A percentile compares a stretch with the other conserved stretches of the same genome.
Conservation (phyloP, 345 rosid genomes). For the Hirschfeldia incana region DNA sequence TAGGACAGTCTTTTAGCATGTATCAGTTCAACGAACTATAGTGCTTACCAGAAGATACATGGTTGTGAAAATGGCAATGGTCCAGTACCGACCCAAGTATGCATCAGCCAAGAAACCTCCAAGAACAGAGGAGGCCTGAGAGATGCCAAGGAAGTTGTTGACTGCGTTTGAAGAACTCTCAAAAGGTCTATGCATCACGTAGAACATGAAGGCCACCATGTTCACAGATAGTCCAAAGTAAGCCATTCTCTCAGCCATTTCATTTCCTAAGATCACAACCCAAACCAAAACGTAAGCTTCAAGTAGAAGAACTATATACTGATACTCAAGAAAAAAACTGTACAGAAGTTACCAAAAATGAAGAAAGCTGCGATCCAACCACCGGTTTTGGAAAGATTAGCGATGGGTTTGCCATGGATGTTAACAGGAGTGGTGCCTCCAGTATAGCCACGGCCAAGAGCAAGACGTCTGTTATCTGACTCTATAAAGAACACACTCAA, state of each 20-base stretch:
- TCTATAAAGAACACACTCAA: constrained; percentile 67
- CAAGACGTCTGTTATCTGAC: constrained; percentile 75
- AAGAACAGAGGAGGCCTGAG: constrained; percentile 85
- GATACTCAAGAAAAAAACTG: neutral
- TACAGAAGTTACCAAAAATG: constrained; percentile 63
- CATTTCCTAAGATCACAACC: constrained; percentile 61
- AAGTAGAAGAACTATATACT: neutral
- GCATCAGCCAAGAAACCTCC: constrained; percentile 98
- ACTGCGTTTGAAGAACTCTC: constrained; percentile 80
- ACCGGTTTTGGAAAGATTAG: constrained; percentile 81
- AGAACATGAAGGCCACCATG: constrained; percentile 94
- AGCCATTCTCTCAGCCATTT: constrained; percentile 96
- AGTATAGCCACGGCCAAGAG: constrained; percentile 79
- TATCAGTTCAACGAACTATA: neutral
- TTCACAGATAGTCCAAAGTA: constrained; percentile 90
- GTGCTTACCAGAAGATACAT: constrained; percentile 71
- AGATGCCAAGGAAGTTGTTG: constrained; percentile 87
- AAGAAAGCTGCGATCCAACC: constrained; percentile 91
- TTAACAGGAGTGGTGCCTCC: constrained; percentile 88
- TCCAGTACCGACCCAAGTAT: constrained; percentile 92
- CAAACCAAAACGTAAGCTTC: constrained; percentile 1
- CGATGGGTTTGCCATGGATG: constrained; percentile 74
- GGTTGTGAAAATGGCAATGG: constrained; percentile 86
- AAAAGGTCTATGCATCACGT: constrained; percentile 85
- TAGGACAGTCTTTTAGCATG: neutral